These are phyloP conservation scores for Exophiala spinifera DNA, from an alignment of 2,329 filamentous ascomycete genomes.

Conservation along the genomic window DNA sequence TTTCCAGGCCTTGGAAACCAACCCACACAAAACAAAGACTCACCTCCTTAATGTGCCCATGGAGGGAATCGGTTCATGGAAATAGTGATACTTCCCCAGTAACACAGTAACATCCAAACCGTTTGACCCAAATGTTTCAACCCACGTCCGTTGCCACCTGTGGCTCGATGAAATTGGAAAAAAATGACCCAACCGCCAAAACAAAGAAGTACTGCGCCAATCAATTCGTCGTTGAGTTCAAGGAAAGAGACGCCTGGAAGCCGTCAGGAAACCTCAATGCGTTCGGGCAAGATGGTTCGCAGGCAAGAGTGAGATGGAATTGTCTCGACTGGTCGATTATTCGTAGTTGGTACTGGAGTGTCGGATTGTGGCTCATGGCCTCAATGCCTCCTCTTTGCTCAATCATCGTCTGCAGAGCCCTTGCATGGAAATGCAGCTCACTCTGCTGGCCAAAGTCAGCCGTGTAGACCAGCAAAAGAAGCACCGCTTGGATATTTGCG, in stretches of 20 bases:
- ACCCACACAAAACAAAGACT: too few species aligned
- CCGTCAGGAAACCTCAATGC: slow-evolving; percentile 19
- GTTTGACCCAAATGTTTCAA: too few species aligned
- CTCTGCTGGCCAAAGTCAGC: slow-evolving; percentile 20
- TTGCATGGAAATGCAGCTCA: slow-evolving; percentile 22
- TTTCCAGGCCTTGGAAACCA: too few species aligned
- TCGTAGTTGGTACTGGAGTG: slow-evolving; percentile 21
- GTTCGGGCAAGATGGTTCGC: slow-evolving; percentile 10
- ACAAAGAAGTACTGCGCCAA: too few species aligned
- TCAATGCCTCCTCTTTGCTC: slow-evolving; percentile 24
- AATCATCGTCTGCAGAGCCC: slow-evolving; percentile 25
- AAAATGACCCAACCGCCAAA: too few species aligned
- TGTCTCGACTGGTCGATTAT: slow-evolving; percentile 16
- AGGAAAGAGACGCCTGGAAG: slow-evolving; percentile 1
- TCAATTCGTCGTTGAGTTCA: too few species aligned
- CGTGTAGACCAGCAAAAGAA: slow-evolving; percentile 26
- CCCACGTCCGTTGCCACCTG: too few species aligned
- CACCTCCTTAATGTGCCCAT: too few species aligned
- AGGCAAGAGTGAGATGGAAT: slow-evolving; percentile 23
- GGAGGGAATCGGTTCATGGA: too few species aligned
- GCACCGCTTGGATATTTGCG: slow-evolving; percentile 26
- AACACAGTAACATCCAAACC: too few species aligned
- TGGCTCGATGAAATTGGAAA: too few species aligned
- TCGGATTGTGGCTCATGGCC: slow-evolving; percentile 16
- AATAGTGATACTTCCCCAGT: too few species aligned